Conservation (phyloP, 2,329 filamentous ascomycete species). For the Shiraia bambusicola region DNA sequence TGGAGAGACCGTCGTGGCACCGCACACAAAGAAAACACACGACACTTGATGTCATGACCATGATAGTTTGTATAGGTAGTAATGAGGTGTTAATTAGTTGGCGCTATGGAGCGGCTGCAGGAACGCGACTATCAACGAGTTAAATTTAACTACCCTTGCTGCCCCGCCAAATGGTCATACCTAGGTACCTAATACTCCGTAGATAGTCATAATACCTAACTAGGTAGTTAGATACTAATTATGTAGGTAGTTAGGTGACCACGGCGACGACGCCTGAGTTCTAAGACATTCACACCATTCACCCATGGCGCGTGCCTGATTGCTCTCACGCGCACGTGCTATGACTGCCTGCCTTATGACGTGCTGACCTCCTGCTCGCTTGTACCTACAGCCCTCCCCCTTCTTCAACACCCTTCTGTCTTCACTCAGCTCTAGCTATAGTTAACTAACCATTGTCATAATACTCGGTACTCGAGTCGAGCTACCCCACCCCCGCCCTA, state of each 20-base stretch:
- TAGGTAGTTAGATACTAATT: too few relatives aligned
- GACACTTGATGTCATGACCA: neutral
- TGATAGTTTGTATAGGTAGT: neutral
- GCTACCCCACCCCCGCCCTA: neutral
- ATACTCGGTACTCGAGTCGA: conserved; percentile 3
- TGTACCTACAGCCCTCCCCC: neutral
- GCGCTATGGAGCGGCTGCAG: conserved; percentile 20
- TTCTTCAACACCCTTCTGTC: neutral
- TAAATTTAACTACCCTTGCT: too few relatives aligned
- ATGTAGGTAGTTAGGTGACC: too few relatives aligned
- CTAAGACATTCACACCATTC: conserved; percentile 20
- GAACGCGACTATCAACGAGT: conserved; percentile 30
- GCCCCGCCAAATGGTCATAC: conserved; percentile 10
- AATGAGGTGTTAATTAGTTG: conserved; percentile 1
- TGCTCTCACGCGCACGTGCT: conserved; percentile 20
- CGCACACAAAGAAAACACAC: neutral
- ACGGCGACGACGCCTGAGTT: conserved; percentile 1
- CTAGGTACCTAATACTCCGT: too few relatives aligned
- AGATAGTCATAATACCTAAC: too few relatives aligned
- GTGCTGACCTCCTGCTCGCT: conserved; percentile 2
- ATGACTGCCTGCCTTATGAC: neutral
- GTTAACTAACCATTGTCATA: too few relatives aligned
- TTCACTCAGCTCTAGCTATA: conserved; percentile 1
- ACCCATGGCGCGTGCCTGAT: conserved; percentile 27
- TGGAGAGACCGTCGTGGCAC: neutral